Percentiles rank a stretch among this genome's conserved stretches.
Evolutionary conservation across 768 basidiomycete genomes (phyloP).

Genomic region (Russula sp.): DNA sequence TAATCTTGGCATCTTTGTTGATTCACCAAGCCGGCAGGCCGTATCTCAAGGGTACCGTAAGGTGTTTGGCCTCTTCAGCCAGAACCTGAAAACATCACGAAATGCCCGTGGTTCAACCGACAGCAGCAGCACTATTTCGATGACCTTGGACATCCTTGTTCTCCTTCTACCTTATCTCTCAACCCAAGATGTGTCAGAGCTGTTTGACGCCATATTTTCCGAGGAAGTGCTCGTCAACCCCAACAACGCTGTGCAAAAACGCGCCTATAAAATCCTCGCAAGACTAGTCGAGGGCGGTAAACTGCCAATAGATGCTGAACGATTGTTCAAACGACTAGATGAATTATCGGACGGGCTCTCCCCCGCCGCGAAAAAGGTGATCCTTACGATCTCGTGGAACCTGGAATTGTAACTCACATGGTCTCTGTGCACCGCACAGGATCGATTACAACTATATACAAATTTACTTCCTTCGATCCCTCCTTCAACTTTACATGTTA

Average conservation of each 20-base stretch:
- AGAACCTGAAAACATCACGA: constrained; percentile 50
- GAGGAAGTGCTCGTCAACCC: constrained; percentile 65
- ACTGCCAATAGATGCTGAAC: constrained; percentile 47
- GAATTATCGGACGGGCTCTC: constrained; percentile 61
- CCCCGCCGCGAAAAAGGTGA: constrained; percentile 84
- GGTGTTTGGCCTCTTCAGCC: constrained; percentile 66
- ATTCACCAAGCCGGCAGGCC: constrained; percentile 45
- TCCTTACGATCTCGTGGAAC: constrained; percentile 2
- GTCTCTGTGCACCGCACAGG: constrained; percentile 42
- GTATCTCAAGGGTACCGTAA: constrained; percentile 79
- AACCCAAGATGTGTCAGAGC: constrained; percentile 51
- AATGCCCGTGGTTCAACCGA: constrained; percentile 39
- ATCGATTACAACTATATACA: constrained; percentile 76
- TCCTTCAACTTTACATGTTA: constrained; percentile 69
- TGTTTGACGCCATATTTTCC: constrained; percentile 70
- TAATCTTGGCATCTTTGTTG: constrained; percentile 2
- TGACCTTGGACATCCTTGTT: constrained; percentile 81
- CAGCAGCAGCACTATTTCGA: constrained; percentile 50
- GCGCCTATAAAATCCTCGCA: constrained; percentile 84
- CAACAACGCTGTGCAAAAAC: constrained; percentile 92
- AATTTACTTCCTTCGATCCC: constrained; percentile 68
- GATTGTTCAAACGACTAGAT: constrained; percentile 62
- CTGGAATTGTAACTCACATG: not conserved
- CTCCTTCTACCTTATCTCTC: constrained; percentile 78
- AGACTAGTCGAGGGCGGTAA: constrained; percentile 67